Base-by-base conservation (phyloP, 1,139 yeast species). In the Meyerozyma sp. region DNA sequence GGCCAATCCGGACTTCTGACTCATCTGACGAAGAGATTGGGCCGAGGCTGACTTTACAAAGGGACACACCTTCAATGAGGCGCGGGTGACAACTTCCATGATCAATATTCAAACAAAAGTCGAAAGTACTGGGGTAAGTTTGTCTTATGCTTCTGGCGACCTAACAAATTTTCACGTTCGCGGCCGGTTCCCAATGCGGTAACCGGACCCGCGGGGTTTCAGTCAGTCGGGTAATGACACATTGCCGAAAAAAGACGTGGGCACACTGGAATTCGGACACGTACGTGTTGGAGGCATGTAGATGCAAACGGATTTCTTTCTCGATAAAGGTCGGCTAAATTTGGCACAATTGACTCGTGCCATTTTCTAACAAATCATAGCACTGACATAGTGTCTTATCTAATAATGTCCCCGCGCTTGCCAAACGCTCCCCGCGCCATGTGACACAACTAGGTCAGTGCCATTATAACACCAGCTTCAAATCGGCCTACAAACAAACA, bases 31-130 rank as follows among this genome's bases (percentile, higher is more conserved):
- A 60, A 83, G 68, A 35, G 87, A 77, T 46, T 78, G 73, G 29
- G 82, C 68, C 9, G 91, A 75, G 29, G 85, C 73, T 27, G 88
- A 75, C 62, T 81, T 82, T 58, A 91, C 81, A 63, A 88, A 91
- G 23, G 97, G 97, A 62, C 98, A 91, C 45, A 85, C 80, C 54
- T 74, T 77, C 72, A 84, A 76, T 26, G 96, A 87, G 52, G 84
- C 85, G 55, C 84, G 83, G 39, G 91, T 81, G 45, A 88, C 66
- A 20, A 89, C 68, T 62, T 90, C 97, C 97, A 90, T 90, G 21
- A 10, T 28, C 23, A 27, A 26, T 2, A 27, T 11, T n/a, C 5
- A 11, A 11, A 27, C 13, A 27, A 27, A 27, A 27, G 13, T 27
- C 3, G 29, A 4, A 27, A 27, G 7, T 27, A 27, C 5, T 2